These are phyloP conservation scores for Triangularia verruculosa DNA, from an alignment of 2,329 filamentous ascomycete species.

Conservation along the genomic window DNA sequence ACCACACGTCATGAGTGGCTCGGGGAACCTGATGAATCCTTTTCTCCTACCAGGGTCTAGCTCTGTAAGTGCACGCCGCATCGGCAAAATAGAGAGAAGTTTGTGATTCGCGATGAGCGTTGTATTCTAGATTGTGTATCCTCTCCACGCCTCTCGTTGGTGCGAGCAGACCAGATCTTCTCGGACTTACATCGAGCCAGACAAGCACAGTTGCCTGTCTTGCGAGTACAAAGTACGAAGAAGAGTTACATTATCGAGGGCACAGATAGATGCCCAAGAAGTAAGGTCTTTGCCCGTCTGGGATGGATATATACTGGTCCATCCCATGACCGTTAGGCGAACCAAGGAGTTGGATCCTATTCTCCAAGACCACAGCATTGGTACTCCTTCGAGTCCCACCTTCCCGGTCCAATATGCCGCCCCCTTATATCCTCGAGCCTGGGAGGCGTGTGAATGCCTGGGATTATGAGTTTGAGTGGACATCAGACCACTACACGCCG, in stretches of 20 bases:
- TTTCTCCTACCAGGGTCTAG: background rate
- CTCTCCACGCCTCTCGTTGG: background rate
- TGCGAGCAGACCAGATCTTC: background rate
- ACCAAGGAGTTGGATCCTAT: background rate
- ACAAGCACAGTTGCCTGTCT: background rate
- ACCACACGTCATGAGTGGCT: background rate
- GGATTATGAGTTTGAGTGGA: slow-evolving; percentile 69
- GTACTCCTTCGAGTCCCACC: background rate
- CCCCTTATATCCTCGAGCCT: background rate
- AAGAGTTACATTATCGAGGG: background rate
- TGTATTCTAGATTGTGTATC: background rate
- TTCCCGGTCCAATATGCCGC: background rate
- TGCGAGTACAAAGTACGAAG: background rate
- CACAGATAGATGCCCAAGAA: background rate
- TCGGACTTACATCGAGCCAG: background rate
- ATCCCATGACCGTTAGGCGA: background rate
- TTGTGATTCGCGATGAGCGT: background rate
- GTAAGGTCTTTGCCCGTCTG: background rate
- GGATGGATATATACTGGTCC: background rate
- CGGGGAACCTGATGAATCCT: background rate
- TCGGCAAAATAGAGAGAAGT: background rate
- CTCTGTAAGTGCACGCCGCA: background rate
- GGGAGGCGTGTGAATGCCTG: slow-evolving; percentile 40
- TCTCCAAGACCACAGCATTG: background rate
- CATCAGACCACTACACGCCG: slow-evolving; percentile 57